These are phyloP conservation scores for Harrya chromipes DNA, from an alignment of 768 basidiomycete genomes.

Conservation along the genomic window DNA sequence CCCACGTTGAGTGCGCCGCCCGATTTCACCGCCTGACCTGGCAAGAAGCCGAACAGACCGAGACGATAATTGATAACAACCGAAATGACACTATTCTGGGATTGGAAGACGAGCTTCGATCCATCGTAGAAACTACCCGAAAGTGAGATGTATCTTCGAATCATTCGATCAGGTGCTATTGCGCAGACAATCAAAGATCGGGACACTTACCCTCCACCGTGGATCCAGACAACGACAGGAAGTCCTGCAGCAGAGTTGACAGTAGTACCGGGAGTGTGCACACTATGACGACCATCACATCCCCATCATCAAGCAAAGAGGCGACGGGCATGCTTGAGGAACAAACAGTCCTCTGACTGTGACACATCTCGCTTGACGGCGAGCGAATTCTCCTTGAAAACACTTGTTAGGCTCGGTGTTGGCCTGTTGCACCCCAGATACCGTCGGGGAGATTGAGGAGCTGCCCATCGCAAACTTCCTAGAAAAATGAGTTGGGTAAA, in stretches of 20 bases:
- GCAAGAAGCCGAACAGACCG: constrained; percentile 42
- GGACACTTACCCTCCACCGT: constrained; percentile 31
- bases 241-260: constrained; percentile 7
- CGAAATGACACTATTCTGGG: constrained; percentile 21
- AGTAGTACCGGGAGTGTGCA: constrained; percentile 26
- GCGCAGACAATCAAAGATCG: background rate
- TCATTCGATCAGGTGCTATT: background rate
- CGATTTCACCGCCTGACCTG: constrained; percentile 41
- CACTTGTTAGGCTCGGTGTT: constrained; percentile 29
- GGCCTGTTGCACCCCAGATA: constrained; percentile 27
- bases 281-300: constrained; percentile 15
- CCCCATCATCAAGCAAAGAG: background rate
- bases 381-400: constrained; percentile 29
- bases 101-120: constrained; percentile 26
- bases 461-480: constrained; percentile 28
- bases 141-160: constrained; percentile 24
- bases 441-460: constrained; percentile 24
- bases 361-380: constrained; percentile 10
- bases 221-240: constrained; percentile 36
- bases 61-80: constrained; percentile 36
- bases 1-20: constrained; percentile 47
- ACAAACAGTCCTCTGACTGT: constrained; percentile 31
- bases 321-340: constrained; percentile 24
- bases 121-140: constrained; percentile 16
- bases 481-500: background rate